Base-by-base conservation (phyloP, 108 stramenopile genomes). In the Nitzschia putrida region DNA sequence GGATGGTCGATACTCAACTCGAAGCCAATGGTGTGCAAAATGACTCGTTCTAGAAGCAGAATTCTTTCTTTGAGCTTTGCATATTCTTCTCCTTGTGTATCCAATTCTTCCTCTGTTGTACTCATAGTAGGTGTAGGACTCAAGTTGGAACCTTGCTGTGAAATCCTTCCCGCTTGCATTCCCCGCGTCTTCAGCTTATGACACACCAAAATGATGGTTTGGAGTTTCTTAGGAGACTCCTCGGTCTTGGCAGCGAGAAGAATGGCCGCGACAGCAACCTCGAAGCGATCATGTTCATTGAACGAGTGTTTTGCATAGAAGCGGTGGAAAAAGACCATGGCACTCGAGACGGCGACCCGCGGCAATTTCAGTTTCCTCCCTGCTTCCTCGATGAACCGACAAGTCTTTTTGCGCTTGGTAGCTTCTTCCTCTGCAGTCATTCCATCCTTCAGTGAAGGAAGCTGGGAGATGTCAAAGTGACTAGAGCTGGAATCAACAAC, bases 231-330 rank as follows among this genome's bases (percentile, higher is more conserved):
- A 55, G 95, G 91, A 50, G 87, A 83, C 68, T 95, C 95, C 54
- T 95, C 95, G 52, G 90, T 91, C 66, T 95, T 95, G 64, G 87
- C 87, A 11, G 95, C 95, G 42, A 95, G 68, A 20, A 95, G 68
- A 24, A 93, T 66, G 56, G 87, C 86, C 1, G 95, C 95, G 51
- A 92, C 84, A 40, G 92, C 88, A 11, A 93, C 90, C 71, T 93
- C 92, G 61, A 93, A 93, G 8, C 92, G 87, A 75, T 93, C 89
- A 64, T 95, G 95, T 43, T 89, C 77, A 29, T 76, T 72, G 70
- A 95, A 95, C 12, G 87, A 84, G 54, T 95, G 95, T 61, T 87
- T 88, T 43, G 90, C 88, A 60, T 88, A 95, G 63, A 95, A 95
- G 10, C 95, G 85, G 66, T 95, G 95, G 65, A 93, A 95, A 79